phyloP scores from a whole-genome alignment of 2,329 filamentous ascomycete species.

The Xylaria hypoxylon region DNA sequence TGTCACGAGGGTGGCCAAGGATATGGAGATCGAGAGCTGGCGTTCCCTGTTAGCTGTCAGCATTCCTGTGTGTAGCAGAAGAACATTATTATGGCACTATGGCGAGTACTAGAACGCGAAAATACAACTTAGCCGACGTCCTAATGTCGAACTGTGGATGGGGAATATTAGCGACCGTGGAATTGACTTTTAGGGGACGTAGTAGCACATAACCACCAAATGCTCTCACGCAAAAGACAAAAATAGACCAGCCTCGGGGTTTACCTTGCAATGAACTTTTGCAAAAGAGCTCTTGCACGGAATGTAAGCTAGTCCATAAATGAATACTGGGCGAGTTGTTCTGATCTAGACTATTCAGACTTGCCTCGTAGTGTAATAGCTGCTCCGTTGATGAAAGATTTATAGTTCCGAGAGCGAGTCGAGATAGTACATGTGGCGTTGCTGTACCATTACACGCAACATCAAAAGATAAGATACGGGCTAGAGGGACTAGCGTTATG shows the following conservation, averaged over 20 bases:
- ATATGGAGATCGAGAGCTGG: background rate
- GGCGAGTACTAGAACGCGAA: background rate
- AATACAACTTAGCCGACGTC: background rate
- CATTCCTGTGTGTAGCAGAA: background rate
- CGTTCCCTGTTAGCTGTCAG: too few species aligned
- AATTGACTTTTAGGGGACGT: background rate
- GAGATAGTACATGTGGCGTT: background rate
- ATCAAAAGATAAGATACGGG: background rate
- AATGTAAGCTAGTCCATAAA: background rate
- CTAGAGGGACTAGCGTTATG: background rate
- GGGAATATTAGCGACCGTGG: background rate
- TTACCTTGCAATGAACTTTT: background rate
- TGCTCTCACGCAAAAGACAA: background rate
- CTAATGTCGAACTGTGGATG: background rate
- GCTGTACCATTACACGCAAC: background rate
- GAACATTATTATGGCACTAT: background rate
- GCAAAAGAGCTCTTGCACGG: background rate
- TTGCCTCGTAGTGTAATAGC: too few species aligned
- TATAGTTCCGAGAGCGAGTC: background rate
- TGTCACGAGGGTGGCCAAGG: background rate
- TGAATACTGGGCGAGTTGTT: background rate
- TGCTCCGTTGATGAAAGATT: too few species aligned
- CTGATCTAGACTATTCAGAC: background rate
- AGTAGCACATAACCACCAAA: background rate
- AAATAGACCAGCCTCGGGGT: background rate